Conservation (phyloP, 345 rosid species). For the Linum trigynum region DNA sequence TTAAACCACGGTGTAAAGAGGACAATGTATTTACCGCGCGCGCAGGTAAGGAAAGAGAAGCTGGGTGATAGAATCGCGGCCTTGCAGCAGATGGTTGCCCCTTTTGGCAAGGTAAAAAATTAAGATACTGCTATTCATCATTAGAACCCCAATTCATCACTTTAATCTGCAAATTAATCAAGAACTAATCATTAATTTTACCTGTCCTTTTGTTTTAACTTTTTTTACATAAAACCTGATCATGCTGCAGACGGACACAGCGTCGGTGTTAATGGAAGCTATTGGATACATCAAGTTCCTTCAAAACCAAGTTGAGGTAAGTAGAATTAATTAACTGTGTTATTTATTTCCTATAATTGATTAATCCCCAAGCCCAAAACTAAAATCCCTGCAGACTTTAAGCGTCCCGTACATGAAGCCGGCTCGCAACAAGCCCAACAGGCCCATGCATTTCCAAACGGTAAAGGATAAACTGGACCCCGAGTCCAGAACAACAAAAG, state of each 20-base stretch:
- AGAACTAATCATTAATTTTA: not conserved
- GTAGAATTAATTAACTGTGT: not conserved
- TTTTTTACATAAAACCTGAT: not conserved
- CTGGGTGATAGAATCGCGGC: conserved; percentile 56
- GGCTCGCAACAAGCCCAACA: conserved; percentile 37
- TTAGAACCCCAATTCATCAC: not conserved
- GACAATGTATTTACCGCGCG: not conserved
- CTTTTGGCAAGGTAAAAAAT: conserved; percentile 55
- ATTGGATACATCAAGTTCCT: conserved; percentile 57
- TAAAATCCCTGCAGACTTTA: conserved; percentile 46
- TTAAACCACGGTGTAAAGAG: not conserved
- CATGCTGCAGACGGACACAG: conserved; percentile 53
- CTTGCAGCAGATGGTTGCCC: conserved; percentile 68
- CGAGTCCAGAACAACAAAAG: no score
- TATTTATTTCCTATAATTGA: no score
- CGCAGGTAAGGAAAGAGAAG: conserved; percentile 45
- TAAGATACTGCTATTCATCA: not conserved
- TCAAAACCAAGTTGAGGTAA: conserved; percentile 56
- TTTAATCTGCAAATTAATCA: not conserved
- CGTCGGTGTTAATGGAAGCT: conserved; percentile 57
- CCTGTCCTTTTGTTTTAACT: no score
- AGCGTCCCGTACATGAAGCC: conserved; percentile 87
- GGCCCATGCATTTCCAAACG: conserved; percentile 26
- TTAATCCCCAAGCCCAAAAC: not conserved
- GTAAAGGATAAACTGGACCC: conserved; percentile 23